phyloP scores from a whole-genome alignment of 1,284 basidiomycete species.

The Hemileia vastatrix region DNA sequence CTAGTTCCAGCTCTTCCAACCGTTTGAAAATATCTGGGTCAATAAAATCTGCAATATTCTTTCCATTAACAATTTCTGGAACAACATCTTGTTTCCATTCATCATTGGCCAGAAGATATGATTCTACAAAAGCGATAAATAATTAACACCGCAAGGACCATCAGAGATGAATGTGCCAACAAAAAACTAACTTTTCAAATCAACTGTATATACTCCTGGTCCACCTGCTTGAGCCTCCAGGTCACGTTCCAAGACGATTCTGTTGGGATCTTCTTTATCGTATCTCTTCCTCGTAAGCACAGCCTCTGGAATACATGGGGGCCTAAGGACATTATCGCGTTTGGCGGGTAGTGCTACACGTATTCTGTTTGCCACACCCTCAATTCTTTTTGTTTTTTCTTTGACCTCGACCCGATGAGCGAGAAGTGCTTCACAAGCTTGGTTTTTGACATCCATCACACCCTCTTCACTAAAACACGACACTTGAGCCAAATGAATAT shows the following conservation, averaged over 20 bases:
- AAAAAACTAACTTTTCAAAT: slow-evolving; percentile 61
- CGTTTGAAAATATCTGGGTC: slow-evolving; percentile 97
- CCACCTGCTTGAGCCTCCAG: slow-evolving; percentile 72
- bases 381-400: slow-evolving; percentile 84
- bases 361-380: slow-evolving; percentile 80
- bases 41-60: slow-evolving; percentile 98
- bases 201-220: slow-evolving; percentile 79
- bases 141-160: background rate
- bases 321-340: slow-evolving; percentile 70
- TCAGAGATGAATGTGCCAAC: slow-evolving; percentile 4
- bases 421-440: slow-evolving; percentile 80
- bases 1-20: slow-evolving; percentile 90
- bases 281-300: slow-evolving; percentile 60
- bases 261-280: slow-evolving; percentile 70
- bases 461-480: slow-evolving; percentile 92
- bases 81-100: slow-evolving; percentile 95
- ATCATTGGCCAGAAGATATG: slow-evolving; percentile 78
- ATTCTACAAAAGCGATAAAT: slow-evolving; percentile 51
- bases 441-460: slow-evolving; percentile 86
- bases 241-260: slow-evolving; percentile 63
- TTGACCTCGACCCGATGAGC: slow-evolving; percentile 86
- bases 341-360: slow-evolving; percentile 82
- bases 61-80: slow-evolving; percentile 94
- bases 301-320: slow-evolving; percentile 73
- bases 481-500: slow-evolving; percentile 55